A percentile compares a stretch with the other conserved stretches of the same genome.
Evolutionary conservation across 257 asterid genomes (phyloP).

Genomic region (Lithospermum erythrorhizon): DNA sequence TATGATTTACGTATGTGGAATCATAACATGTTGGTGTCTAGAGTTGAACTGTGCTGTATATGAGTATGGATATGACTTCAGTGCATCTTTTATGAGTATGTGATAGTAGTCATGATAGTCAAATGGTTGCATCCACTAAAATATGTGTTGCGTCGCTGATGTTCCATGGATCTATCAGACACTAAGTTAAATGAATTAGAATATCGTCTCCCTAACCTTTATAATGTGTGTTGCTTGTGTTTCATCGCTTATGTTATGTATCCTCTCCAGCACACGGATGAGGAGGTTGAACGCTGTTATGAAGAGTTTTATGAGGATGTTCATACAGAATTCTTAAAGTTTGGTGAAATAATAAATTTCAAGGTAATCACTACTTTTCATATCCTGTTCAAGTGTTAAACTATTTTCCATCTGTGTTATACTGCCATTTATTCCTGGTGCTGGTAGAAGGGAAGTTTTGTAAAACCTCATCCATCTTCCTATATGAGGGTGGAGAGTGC

Average conservation of each 20-base stretch:
- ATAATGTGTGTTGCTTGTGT: neutral
- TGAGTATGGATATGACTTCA: neutral
- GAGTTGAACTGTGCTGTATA: neutral
- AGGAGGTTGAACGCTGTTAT: conserved; percentile 74
- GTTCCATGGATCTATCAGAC: neutral
- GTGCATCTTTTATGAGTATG: neutral
- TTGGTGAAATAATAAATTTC: conserved; percentile 86
- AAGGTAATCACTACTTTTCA: conserved; percentile 41
- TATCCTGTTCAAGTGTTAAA: conserved; percentile 1
- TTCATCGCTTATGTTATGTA: neutral
- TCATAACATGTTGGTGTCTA: neutral
- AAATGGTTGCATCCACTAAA: neutral
- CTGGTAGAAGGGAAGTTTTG: neutral
- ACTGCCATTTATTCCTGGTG: neutral
- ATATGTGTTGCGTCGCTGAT: neutral
- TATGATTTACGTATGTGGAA: no score
- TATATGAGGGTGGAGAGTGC: neutral
- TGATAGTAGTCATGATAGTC: neutral
- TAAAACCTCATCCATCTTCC: neutral
- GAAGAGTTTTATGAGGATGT: conserved; percentile 98
- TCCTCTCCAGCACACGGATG: conserved; percentile 68
- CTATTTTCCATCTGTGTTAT: neutral
- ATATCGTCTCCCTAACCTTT: neutral
- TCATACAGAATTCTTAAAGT: conserved; percentile 91
- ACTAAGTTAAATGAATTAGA: neutral